phyloP scores from a whole-genome alignment of 2,329 filamentous ascomycete species.

The Phyllosticta paracitricarpa region DNA sequence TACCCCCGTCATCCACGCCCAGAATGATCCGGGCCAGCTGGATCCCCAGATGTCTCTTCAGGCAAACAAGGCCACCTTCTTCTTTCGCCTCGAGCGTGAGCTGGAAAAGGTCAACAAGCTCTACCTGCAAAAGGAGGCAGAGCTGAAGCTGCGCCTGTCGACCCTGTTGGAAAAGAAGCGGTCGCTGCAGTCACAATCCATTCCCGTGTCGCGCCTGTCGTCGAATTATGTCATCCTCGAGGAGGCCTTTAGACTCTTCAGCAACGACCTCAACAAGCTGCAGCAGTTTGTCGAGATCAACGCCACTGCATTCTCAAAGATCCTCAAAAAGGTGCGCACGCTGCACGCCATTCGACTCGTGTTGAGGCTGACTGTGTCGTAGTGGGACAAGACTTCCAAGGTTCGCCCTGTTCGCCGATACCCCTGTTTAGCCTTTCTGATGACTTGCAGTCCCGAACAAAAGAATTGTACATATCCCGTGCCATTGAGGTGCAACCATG shows the following conservation, averaged over 20 bases:
- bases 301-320: constrained; percentile 95
- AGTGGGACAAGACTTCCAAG: constrained; percentile 99
- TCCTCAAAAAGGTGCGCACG: constrained; percentile 72
- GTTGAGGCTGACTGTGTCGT: constrained; percentile 22
- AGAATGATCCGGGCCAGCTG: constrained; percentile 48
- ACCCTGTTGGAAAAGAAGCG: constrained; percentile 93
- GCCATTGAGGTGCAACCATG: constrained; percentile 97
- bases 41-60: constrained; percentile 86
- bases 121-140: constrained; percentile 94
- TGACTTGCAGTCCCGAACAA: constrained; percentile 66
- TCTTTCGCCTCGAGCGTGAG: constrained; percentile 95
- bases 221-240: constrained; percentile 91
- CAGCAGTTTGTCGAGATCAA: constrained; percentile 99
- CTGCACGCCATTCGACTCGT: background rate
- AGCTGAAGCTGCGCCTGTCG: constrained; percentile 89
- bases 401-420: constrained; percentile 29
- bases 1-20: constrained; percentile 71
- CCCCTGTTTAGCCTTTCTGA: constrained; percentile 21
- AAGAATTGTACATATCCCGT: constrained; percentile 90
- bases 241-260: constrained; percentile 95
- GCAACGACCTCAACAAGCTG: constrained; percentile 90
- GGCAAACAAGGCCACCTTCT: constrained; percentile 97
- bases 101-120: constrained; percentile 98
- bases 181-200: constrained; percentile 68
- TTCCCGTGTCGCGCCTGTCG: constrained; percentile 73